phyloP scores from a whole-genome alignment of 2,329 filamentous ascomycete species.

The Colletotrichum coccodes region DNA sequence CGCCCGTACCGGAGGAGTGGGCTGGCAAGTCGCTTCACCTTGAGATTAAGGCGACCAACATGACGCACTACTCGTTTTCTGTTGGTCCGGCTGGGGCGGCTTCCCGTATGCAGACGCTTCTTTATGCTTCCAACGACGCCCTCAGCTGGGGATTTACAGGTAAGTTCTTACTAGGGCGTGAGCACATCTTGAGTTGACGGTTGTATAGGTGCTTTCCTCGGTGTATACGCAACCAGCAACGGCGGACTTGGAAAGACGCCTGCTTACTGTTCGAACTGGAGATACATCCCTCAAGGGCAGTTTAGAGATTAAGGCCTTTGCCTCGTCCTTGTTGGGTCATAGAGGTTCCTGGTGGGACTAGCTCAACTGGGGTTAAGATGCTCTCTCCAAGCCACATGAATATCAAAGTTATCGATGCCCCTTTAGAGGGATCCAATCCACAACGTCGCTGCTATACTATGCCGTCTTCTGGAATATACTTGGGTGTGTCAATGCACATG shows the following conservation, averaged over 20 bases:
- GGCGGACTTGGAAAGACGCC: slow-evolving; percentile 53
- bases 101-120: slow-evolving; percentile 45
- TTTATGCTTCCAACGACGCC: slow-evolving; percentile 39
- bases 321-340: neutral
- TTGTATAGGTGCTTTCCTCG: slow-evolving; percentile 56
- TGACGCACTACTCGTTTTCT: slow-evolving; percentile 55
- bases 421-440: neutral
- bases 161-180: slow-evolving; percentile 35
- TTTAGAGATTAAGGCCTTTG: slow-evolving; percentile 41
- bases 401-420: neutral
- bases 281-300: slow-evolving; percentile 51
- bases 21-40: slow-evolving; percentile 45
- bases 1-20: slow-evolving; percentile 52
- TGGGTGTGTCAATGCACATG: too few relatives aligned
- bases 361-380: neutral
- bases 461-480: too few relatives aligned
- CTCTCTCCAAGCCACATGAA: neutral
- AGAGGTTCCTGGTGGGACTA: neutral
- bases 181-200: neutral
- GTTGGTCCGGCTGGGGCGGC: slow-evolving; percentile 44
- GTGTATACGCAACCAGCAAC: slow-evolving; percentile 63
- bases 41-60: slow-evolving; percentile 54
- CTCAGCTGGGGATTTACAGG: slow-evolving; percentile 42
- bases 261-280: slow-evolving; percentile 60
- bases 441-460: neutral